Evolutionary conservation across 2,329 filamentous ascomycete genomes (phyloP), one percentile per base, ranked within the genome.

Genomic region (Fusarium euwallaceae): DNA sequence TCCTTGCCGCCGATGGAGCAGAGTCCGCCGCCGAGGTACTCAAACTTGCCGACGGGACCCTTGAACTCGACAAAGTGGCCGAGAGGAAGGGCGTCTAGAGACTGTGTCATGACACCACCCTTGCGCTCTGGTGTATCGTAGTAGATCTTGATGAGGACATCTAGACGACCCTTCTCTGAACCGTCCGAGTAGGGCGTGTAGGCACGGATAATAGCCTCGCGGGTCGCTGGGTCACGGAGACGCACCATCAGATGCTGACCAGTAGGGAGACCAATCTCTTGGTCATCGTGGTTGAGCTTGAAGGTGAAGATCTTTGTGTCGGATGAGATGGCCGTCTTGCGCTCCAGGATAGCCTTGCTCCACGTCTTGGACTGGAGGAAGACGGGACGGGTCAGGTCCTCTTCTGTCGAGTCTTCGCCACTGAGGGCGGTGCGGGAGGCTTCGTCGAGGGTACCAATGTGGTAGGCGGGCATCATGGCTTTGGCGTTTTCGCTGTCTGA

Each of bases 401-500:
- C 78, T 32, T 83, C 83, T n/a, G 82, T 81, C 2, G 72, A 66
- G 14, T 72, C 70, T 66, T 86, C 81, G 2, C 83, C 82, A n/a
- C 87, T 84, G 3, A 97, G 87, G 43, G 86, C 84, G 7, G 87
- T 86, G 6, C 70, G 76, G 1, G 92, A 89, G 22, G 86, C 85
- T 73, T 90, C 85, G 76, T 94, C 90, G 14, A 98, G 88, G 0
- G 91, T 91, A 61, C 95, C 95, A 74, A 98, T 91, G 82, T 98
- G 95, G 80, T 97, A 97, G 53, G 88, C 83, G 12, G 90, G 88
- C 92, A 98, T 95, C 95, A 97, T 97, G 20, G 88, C 89, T 84
- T 97, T 98, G 37, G 95, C 95, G 17, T 94, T 97, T 84, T 98
- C 95, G 81, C 93, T 95, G 81, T 98, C 94, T 96, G 79, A 66